These are phyloP conservation scores for Sordaria brevicollis DNA, from an alignment of 495 filamentous ascomycete genomes.

Conservation along the genomic window DNA sequence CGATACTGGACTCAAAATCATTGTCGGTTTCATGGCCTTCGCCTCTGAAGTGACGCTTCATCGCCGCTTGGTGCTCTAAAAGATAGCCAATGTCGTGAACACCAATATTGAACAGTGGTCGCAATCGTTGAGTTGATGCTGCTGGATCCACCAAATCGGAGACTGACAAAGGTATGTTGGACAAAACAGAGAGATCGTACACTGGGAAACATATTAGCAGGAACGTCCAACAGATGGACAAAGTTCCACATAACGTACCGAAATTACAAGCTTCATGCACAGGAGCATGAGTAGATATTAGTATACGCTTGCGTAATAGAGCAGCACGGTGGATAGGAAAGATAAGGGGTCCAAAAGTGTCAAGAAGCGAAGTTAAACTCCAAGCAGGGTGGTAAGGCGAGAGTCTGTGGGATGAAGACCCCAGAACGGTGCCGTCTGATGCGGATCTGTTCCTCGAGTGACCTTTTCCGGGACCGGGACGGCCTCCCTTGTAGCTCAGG, in stretches of 20 bases:
- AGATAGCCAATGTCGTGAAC: slow-evolving; percentile 85
- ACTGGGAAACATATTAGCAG: slow-evolving; percentile 41
- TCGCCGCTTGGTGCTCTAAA: slow-evolving; percentile 37
- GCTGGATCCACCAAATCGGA: slow-evolving; percentile 51
- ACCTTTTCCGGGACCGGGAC: slow-evolving; percentile 24
- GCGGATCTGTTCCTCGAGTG: slow-evolving; percentile 45
- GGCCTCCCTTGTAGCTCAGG: slow-evolving; percentile 17
- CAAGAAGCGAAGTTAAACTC: slow-evolving; percentile 64
- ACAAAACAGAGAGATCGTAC: slow-evolving; percentile 85
- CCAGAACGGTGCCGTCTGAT: slow-evolving; percentile 50
- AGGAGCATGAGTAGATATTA: slow-evolving; percentile 75
- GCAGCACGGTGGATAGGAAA: slow-evolving; percentile 89
- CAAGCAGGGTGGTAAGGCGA: slow-evolving; percentile 77
- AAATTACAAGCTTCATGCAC: slow-evolving; percentile 81
- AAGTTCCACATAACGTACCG: slow-evolving; percentile 40
- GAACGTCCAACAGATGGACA: background rate
- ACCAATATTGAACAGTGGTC: slow-evolving; percentile 80
- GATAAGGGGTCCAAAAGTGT: slow-evolving; percentile 78
- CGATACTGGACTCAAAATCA: background rate
- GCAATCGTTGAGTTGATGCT: slow-evolving; percentile 53
- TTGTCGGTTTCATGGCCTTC: slow-evolving; percentile 8
- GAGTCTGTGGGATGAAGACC: slow-evolving; percentile 58
- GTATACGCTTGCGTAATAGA: slow-evolving; percentile 73
- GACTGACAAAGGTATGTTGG: slow-evolving; percentile 60
- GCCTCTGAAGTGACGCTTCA: slow-evolving; percentile 17